A percentile compares a stretch with the other conserved stretches of the same genome.
These are phyloP conservation scores for Dothideomycetes sp. DNA, from an alignment of 2,329 filamentous ascomycete species.

Conservation along the genomic window DNA sequence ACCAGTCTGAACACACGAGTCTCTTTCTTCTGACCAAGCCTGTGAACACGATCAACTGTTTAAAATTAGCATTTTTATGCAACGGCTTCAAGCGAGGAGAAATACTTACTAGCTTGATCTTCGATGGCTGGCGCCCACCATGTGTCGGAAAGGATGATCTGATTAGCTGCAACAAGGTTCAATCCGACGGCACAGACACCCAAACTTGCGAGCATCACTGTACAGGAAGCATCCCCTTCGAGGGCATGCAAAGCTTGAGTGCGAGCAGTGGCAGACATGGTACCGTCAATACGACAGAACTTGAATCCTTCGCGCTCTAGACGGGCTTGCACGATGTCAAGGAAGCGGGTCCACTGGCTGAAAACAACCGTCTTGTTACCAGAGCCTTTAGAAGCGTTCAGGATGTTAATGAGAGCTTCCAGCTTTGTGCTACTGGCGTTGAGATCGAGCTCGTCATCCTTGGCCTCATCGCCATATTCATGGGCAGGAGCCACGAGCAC, in stretches of 20 bases:
- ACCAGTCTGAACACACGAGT: slow-evolving; percentile 74
- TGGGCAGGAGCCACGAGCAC: slow-evolving; percentile 54
- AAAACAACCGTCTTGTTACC: slow-evolving; percentile 63
- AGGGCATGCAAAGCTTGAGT: slow-evolving; percentile 60
- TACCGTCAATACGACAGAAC: slow-evolving; percentile 68
- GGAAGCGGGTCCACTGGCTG: slow-evolving; percentile 61
- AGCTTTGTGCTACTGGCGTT: slow-evolving; percentile 71
- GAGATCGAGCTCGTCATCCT: slow-evolving; percentile 37
- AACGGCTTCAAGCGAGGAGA: too few relatives aligned
- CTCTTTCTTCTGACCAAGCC: slow-evolving; percentile 68
- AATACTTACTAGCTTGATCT: slow-evolving; percentile 79
- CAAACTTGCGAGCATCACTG: slow-evolving; percentile 71
- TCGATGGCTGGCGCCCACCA: slow-evolving; percentile 95
- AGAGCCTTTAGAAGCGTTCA: slow-evolving; percentile 57
- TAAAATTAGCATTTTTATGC: too few relatives aligned
- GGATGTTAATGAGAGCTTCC: slow-evolving; percentile 63
- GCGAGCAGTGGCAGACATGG: slow-evolving; percentile 59
- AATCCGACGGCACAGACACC: slow-evolving; percentile 76
- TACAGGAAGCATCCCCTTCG: slow-evolving; percentile 54
- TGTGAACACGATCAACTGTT: slow-evolving; percentile 81
- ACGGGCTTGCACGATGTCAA: slow-evolving; percentile 60
- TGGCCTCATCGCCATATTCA: slow-evolving; percentile 34
- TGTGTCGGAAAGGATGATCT: slow-evolving; percentile 70
- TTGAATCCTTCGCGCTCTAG: slow-evolving; percentile 49
- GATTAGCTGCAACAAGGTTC: slow-evolving; percentile 77